Evolutionary conservation across 352 stramenopile species (phyloP).

Genomic region (Phytophthora europaea): DNA sequence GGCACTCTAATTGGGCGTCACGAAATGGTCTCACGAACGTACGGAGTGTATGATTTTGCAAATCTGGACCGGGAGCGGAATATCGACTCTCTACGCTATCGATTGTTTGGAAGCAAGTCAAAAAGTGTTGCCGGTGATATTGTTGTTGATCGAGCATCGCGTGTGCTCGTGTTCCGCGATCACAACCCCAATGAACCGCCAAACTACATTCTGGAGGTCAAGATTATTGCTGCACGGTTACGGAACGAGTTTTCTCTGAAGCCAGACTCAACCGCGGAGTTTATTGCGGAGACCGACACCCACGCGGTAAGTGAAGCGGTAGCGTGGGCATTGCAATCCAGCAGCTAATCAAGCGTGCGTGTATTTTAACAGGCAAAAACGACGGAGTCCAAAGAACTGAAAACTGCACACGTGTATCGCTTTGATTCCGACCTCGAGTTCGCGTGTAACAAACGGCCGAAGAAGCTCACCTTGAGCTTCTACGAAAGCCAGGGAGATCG

Average conservation of each 20-base stretch:
- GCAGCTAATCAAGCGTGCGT: background rate
- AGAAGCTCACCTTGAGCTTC: conserved; percentile 75
- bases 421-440: conserved; percentile 87
- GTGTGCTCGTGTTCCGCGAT: conserved; percentile 84
- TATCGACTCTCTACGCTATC: conserved; percentile 76
- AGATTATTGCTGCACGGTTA: conserved; percentile 82
- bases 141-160: conserved; percentile 79
- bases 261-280: conserved; percentile 66
- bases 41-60: conserved; percentile 87
- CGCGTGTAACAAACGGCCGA: conserved; percentile 68
- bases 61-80: conserved; percentile 84
- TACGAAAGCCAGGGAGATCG: conserved; percentile 64
- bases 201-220: conserved; percentile 86
- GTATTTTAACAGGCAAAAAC: conserved; percentile 39
- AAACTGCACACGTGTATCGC: conserved; percentile 84
- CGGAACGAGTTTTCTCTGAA: conserved; percentile 70
- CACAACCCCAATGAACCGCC: conserved; percentile 61
- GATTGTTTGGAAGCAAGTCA: conserved; percentile 76
- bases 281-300: conserved; percentile 76
- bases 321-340: background rate
- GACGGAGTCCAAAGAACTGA: conserved; percentile 78
- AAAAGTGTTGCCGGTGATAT: conserved; percentile 81
- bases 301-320: conserved; percentile 48
- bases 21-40: conserved; percentile 64
- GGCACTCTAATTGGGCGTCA: conserved; percentile 56